Evolutionary conservation across 1,284 basidiomycete species (phyloP).

Genomic region (Austroboletus rostrupii): DNA sequence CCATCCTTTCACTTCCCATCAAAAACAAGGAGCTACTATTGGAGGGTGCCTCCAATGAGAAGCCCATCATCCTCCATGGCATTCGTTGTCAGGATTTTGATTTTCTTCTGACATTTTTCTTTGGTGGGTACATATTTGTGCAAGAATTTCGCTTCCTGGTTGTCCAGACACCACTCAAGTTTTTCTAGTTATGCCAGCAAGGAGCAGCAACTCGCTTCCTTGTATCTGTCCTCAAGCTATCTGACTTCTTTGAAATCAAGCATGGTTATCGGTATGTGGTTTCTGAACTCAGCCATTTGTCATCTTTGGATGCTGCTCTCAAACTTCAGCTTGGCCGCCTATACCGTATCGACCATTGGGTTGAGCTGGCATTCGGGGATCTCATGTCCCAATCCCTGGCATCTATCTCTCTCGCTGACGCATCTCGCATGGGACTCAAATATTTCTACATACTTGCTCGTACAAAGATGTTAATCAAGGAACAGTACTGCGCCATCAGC

Average conservation of each 20-base stretch:
- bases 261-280: constrained; percentile 3
- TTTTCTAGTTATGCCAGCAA: background rate
- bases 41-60: constrained; percentile 5
- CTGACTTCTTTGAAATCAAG: constrained; percentile 3
- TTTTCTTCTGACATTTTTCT: constrained; percentile 6
- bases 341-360: constrained; percentile 6
- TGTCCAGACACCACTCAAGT: background rate
- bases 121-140: constrained; percentile 1
- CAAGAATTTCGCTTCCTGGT: background rate
- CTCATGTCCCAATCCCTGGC: background rate
- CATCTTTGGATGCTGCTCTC: background rate
- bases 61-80: constrained; percentile 6
- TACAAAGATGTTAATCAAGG: constrained; percentile 1
- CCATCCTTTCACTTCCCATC: no score
- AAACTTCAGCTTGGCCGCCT: constrained; percentile 6
- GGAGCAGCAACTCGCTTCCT: background rate
- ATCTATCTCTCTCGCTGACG: background rate
- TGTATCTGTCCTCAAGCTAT: constrained; percentile 7
- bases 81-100: constrained; percentile 8
- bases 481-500: background rate
- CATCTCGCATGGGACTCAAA: background rate
- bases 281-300: background rate
- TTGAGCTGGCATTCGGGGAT: constrained; percentile 6
- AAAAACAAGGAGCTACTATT: no score
- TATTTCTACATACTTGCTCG: constrained; percentile 2